Evolutionary conservation across 164 flowering plant genomes (phyloP).

Genomic region (Amborella trichopoda): DNA sequence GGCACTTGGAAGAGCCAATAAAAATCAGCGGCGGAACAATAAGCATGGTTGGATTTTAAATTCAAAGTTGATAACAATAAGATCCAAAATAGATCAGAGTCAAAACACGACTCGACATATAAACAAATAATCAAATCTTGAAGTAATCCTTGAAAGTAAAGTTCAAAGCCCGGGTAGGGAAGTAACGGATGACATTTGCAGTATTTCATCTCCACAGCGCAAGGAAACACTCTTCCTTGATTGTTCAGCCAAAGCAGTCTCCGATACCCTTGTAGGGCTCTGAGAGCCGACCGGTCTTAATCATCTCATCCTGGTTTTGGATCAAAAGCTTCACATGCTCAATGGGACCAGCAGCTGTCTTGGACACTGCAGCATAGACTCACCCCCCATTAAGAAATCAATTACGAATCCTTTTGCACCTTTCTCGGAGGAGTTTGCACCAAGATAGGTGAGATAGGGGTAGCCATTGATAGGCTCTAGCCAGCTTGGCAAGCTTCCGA

Average conservation of each 20-base stretch:
- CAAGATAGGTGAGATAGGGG: constrained; percentile 21
- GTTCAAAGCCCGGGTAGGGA: constrained; percentile 14
- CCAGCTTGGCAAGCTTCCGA: constrained; percentile 11
- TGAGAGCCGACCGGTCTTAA: constrained; percentile 12
- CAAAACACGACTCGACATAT: too few relatives aligned
- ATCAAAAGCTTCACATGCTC: constrained; percentile 30
- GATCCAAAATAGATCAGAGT: too few relatives aligned
- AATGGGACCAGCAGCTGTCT: constrained; percentile 52
- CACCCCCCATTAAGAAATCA: constrained; percentile 53
- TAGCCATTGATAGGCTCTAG: constrained; percentile 7
- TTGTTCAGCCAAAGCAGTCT: constrained; percentile 9
- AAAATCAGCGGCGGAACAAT: too few relatives aligned
- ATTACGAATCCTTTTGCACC: constrained; percentile 16
- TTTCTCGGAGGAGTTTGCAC: constrained; percentile 36
- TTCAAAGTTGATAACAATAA: too few relatives aligned
- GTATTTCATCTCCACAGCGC: constrained; percentile 11
- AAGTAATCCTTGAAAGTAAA: constrained; percentile 15
- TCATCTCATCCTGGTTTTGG: constrained; percentile 16
- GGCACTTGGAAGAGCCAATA: too few relatives aligned
- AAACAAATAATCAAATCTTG: too few relatives aligned
- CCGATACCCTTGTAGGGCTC: constrained; percentile 14
- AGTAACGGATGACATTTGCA: constrained; percentile 14
- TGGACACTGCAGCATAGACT: constrained; percentile 51
- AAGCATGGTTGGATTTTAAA: too few relatives aligned
- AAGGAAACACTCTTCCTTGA: constrained; percentile 5